phyloP scores from a whole-genome alignment of 176 grass and related monocot species.

The Dactylis glomerata region DNA sequence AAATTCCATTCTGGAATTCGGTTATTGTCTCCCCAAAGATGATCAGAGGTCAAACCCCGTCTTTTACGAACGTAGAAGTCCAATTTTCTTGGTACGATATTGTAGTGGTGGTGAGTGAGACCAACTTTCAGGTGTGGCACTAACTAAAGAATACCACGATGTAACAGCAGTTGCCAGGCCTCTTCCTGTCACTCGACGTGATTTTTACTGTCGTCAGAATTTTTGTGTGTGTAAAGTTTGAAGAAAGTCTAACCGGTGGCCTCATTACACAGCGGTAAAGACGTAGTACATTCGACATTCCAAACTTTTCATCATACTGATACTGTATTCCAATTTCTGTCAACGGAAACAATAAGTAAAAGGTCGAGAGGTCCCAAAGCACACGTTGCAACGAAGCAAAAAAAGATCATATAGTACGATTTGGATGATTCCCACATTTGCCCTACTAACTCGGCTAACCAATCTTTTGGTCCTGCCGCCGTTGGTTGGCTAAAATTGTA shows the following conservation, averaged over 20 bases:
- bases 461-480: too few species aligned
- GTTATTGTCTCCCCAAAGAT: conserved; percentile 19
- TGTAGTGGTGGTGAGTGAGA: conserved; percentile 8
- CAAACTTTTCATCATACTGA: background rate
- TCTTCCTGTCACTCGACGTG: background rate
- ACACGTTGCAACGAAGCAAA: background rate
- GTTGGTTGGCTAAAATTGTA: too few species aligned
- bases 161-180: background rate
- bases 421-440: too few species aligned
- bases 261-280: background rate
- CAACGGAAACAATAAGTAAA: background rate
- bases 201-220: background rate
- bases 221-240: background rate
- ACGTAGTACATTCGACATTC: background rate
- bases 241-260: background rate
- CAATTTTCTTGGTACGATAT: background rate
- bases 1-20: conserved; percentile 22
- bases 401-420: background rate
- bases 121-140: conserved; percentile 25
- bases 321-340: background rate
- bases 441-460: too few species aligned
- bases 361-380: background rate
- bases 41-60: background rate
- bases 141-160: background rate
- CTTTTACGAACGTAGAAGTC: conserved; percentile 11